Evolutionary conservation across 2,329 filamentous ascomycete species (phyloP), one percentile per base, ranked within the genome.

Genomic region (Penicillium sp.): DNA sequence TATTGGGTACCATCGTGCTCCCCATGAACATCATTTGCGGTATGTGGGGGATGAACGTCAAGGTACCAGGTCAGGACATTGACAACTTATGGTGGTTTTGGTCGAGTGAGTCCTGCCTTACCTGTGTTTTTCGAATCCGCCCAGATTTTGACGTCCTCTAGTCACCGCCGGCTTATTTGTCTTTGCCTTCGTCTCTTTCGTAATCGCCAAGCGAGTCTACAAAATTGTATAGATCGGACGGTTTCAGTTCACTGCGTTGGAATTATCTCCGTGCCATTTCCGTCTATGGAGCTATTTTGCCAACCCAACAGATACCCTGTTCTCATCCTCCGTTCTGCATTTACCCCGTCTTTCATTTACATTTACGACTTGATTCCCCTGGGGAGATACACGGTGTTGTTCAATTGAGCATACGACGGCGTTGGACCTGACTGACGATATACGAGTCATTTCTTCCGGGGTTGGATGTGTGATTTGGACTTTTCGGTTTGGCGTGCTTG

Each of bases 11-110:
- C 4, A 97, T 98, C 53, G 91, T 98, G 3, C 73, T 98, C 41
- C 93, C 93, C 8, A 95, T 98, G 90, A 98, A 98, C 64, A 94
- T 98, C 62, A 91, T 98, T 58, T 97, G 93, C 2, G 93, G 93
- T 53, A 81, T 97, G 57, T 98, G 91, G 90, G 93, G 91, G 36
- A 97, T 97, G 91, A 98, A 98, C 74, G 86, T 91, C 23, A 88
- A 87, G 74, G 93, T 98, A 0, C 93, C 93, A 0, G 93, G 93
- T 2, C 91, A 97, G 65, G 84, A 91, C 31, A 72, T 82, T 43
- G 88, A 94, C 50, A 85, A 85, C 56, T 68, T 91, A 36, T 73
- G 71, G 16, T 93, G 86, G 86, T 93, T 90, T 63, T 80, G 76
- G 62, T 80, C 74, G 11, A 74, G 70, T 73, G 64, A 39, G 43